Evolutionary conservation across 495 filamentous ascomycete genomes (phyloP).

Genomic region (Aspergillus cavernicola): DNA sequence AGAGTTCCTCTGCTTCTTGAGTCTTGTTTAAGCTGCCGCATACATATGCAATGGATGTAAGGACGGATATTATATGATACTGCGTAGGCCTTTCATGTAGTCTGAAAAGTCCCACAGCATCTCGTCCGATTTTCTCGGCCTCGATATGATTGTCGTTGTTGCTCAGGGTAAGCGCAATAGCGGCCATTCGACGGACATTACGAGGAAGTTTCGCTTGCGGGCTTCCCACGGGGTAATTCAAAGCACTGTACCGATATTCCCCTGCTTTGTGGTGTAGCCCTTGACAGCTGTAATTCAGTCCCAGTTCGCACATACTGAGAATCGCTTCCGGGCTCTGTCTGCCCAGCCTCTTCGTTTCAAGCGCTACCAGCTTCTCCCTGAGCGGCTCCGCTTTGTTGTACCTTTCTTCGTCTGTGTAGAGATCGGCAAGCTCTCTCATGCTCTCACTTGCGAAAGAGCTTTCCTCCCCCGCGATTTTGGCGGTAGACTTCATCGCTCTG

Average conservation of each 20-base stretch:
- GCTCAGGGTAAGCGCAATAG: background rate
- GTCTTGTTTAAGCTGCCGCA: background rate
- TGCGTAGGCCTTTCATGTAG: background rate
- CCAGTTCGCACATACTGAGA: background rate
- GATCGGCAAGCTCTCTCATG: background rate
- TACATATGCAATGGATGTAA: background rate
- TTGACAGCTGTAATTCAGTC: background rate
- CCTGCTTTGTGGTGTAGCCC: background rate
- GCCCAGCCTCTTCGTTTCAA: background rate
- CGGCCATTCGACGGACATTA: background rate
- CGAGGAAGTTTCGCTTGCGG: background rate
- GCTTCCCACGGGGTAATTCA: background rate
- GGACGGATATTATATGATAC: constrained; percentile 3
- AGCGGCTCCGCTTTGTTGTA: background rate
- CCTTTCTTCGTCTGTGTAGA: background rate
- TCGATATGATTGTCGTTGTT: background rate
- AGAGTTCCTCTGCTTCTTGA: background rate
- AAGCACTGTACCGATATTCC: background rate
- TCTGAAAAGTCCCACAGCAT: background rate
- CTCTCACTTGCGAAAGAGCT: background rate
- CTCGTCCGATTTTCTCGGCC: background rate
- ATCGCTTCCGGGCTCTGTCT: background rate
- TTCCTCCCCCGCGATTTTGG: background rate
- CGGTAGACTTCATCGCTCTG: background rate
- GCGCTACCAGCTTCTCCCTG: background rate